These are phyloP conservation scores for Rhynchosporium graminicola DNA, from an alignment of 2,329 filamentous ascomycete genomes.

Conservation along the genomic window DNA sequence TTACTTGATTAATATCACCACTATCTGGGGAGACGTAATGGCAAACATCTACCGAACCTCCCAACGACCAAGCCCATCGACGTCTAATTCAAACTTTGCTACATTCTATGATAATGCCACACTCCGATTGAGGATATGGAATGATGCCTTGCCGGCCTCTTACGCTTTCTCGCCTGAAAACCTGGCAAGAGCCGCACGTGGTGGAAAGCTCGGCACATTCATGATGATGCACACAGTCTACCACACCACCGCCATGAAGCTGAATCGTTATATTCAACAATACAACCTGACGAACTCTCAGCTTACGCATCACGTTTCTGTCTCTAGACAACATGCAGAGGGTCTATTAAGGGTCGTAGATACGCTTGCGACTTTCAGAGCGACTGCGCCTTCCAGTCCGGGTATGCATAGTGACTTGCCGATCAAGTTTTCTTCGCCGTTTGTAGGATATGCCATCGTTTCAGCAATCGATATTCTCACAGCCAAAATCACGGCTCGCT, in stretches of 20 bases:
- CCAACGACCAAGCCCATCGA: slow-evolving; percentile 25
- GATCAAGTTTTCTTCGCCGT: slow-evolving; percentile 54
- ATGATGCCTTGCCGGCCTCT: slow-evolving; percentile 53
- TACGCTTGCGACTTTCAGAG: slow-evolving; percentile 44
- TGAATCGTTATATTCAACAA: slow-evolving; percentile 60
- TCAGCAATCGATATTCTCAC: slow-evolving; percentile 68
- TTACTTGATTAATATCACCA: slow-evolving; percentile 61
- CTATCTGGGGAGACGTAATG: slow-evolving; percentile 66
- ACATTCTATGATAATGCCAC: slow-evolving; percentile 54
- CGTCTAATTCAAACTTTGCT: slow-evolving; percentile 42
- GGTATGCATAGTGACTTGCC: slow-evolving; percentile 1
- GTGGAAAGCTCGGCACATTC: slow-evolving; percentile 58
- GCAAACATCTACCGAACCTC: slow-evolving; percentile 57
- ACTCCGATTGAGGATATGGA: slow-evolving; percentile 59
- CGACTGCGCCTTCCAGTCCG: slow-evolving; percentile 16
- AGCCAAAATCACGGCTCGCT: slow-evolving; percentile 55
- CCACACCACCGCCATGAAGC: slow-evolving; percentile 62
- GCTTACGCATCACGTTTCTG: slow-evolving; percentile 49
- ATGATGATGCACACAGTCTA: slow-evolving; percentile 68
- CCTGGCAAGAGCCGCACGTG: slow-evolving; percentile 54
- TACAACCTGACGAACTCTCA: slow-evolving; percentile 45
- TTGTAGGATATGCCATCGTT: slow-evolving; percentile 61
- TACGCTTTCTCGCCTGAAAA: slow-evolving; percentile 58
- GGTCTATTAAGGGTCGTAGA: slow-evolving; percentile 52
- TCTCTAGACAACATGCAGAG: slow-evolving; percentile 54